phyloP scores from a whole-genome alignment of 139 green algal genomes.

The Tetraselmis striata region DNA sequence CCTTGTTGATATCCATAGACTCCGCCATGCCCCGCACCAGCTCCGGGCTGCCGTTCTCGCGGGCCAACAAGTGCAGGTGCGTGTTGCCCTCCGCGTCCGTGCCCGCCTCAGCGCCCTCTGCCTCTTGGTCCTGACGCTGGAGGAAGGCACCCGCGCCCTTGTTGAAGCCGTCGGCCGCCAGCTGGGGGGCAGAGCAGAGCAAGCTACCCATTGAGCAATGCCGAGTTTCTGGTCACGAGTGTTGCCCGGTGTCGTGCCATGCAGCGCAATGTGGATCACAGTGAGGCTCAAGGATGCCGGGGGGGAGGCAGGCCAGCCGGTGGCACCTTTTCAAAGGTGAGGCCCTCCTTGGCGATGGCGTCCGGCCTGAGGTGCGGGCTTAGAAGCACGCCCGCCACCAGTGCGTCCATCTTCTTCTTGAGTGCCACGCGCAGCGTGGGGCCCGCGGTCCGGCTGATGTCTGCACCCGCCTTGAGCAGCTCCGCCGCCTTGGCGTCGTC shows the following conservation, averaged over 20 bases:
- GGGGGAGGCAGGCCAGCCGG: no score
- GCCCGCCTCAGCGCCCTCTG: background rate
- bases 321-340: background rate
- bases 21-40: background rate
- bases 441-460: background rate
- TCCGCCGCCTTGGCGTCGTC: background rate
- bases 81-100: conserved; percentile 33
- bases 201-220: no score
- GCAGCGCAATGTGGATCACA: no score
- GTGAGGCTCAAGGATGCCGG: no score
- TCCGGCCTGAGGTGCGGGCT: background rate
- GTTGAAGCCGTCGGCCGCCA: background rate
- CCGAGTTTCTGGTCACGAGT: no score
- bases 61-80: conserved; percentile 27
- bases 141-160: background rate
- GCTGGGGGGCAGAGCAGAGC: background rate
- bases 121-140: background rate
- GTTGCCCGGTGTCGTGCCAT: no score
- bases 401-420: background rate
- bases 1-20: conserved; percentile 19
- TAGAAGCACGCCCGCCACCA: background rate
- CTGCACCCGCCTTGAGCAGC: background rate
- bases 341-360: background rate
- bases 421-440: background rate
- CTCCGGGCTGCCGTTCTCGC: background rate